Percentiles rank a stretch among this genome's conserved stretches.
Evolutionary conservation across 2,329 filamentous ascomycete species (phyloP).

Genomic region (Hypoxylon rubiginosum): DNA sequence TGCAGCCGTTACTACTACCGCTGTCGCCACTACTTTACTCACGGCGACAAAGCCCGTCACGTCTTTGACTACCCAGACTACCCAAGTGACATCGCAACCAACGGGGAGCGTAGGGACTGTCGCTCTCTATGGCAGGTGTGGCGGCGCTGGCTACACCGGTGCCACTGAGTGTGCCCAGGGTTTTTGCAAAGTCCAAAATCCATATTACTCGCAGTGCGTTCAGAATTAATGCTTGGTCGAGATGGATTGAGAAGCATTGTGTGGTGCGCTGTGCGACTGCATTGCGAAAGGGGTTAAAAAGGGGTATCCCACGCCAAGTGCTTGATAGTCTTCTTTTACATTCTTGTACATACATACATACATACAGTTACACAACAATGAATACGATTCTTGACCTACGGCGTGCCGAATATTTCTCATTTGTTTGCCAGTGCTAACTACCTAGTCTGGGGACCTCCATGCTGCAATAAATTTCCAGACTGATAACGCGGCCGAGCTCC

Average conservation of each 20-base stretch:
- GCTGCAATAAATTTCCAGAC: not conserved
- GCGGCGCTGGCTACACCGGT: constrained; percentile 57
- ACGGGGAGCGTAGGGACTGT: not conserved
- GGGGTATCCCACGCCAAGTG: not conserved
- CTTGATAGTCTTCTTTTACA: not conserved
- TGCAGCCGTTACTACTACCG: not conserved
- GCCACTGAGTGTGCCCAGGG: constrained; percentile 55
- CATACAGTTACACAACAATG: too few species aligned
- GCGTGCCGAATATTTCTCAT: not conserved
- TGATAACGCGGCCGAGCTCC: too few species aligned
- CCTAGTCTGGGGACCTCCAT: not conserved
- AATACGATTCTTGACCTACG: not conserved
- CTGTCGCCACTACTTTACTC: not conserved
- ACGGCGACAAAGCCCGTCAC: not conserved
- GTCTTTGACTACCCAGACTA: not conserved
- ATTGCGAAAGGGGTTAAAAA: not conserved
- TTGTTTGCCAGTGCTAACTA: too few species aligned
- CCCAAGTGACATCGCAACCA: not conserved
- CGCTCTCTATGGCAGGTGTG: constrained; percentile 56
- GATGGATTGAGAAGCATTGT: not conserved
- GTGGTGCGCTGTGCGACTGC: not conserved
- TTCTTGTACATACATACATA: not conserved
- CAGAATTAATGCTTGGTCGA: not conserved
- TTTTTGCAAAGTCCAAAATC: constrained; percentile 55
- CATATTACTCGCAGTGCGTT: constrained; percentile 60